Percentiles rank a stretch among this genome's conserved stretches.
These are phyloP conservation scores for Aspergillus candidus DNA, from an alignment of 2,329 filamentous ascomycete genomes.

Conservation along the genomic window DNA sequence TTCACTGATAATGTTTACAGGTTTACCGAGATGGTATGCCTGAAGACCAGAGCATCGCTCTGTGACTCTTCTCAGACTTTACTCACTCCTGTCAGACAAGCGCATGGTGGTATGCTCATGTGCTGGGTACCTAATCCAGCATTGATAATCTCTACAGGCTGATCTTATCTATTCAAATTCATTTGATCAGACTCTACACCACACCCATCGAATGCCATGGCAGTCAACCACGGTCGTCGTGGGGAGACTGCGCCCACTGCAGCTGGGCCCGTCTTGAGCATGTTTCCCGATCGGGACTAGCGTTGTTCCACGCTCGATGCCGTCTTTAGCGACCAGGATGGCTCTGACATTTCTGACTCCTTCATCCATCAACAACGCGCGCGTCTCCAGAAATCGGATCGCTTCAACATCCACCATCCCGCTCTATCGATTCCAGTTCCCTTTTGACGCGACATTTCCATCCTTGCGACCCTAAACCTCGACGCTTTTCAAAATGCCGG, in stretches of 20 bases:
- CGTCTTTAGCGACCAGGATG: constrained; percentile 34
- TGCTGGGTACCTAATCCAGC: no score
- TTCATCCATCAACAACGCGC: constrained; percentile 42
- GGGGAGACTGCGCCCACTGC: neutral
- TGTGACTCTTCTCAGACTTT: no score
- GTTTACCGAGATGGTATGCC: no score
- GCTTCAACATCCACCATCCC: constrained; percentile 24
- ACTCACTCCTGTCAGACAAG: no score
- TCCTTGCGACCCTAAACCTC: constrained; percentile 22
- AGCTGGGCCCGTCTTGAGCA: constrained; percentile 8
- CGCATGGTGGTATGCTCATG: no score
- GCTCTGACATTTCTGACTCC: constrained; percentile 36
- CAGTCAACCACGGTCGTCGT: no score
- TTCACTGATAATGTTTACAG: no score
- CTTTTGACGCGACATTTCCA: constrained; percentile 22
- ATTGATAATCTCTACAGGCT: no score
- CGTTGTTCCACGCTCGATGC: constrained; percentile 20
- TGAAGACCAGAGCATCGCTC: no score
- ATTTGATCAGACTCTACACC: no score
- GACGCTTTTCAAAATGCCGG: constrained; percentile 54
- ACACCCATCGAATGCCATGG: neutral
- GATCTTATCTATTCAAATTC: no score
- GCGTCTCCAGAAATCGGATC: constrained; percentile 24
- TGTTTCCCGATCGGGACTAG: constrained; percentile 33
- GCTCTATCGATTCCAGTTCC: constrained; percentile 15